A percentile compares a stretch with the other conserved stretches of the same genome.
These are phyloP conservation scores for Polyporus arcularius DNA, from an alignment of 768 basidiomycete species.

Conservation along the genomic window DNA sequence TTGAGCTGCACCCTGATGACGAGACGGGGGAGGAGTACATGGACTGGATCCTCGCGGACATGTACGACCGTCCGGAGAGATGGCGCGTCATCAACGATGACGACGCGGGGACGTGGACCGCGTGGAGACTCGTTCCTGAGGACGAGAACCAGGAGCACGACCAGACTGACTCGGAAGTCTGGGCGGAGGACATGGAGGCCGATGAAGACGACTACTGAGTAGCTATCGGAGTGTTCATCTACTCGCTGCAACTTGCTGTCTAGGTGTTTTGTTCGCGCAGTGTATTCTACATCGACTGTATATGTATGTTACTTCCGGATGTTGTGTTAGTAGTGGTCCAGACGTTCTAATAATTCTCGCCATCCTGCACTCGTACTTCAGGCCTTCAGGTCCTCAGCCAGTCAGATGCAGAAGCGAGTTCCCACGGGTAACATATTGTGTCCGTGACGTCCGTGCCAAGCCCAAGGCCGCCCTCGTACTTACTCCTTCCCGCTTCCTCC, in stretches of 20 bases:
- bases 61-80: slow-evolving; percentile 45
- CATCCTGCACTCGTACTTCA: too few species aligned
- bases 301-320: too few species aligned
- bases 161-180: slow-evolving; percentile 42
- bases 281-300: too few species aligned
- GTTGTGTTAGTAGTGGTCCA: too few species aligned
- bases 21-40: slow-evolving; percentile 42
- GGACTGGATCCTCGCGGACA: slow-evolving; percentile 41
- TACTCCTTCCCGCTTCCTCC: background rate
- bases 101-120: slow-evolving; percentile 43
- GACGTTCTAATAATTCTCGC: too few species aligned
- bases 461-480: background rate
- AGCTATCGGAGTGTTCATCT: too few species aligned
- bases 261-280: background rate
- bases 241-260: too few species aligned
- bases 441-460: background rate
- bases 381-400: too few species aligned
- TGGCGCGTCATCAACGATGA: slow-evolving; percentile 38
- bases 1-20: slow-evolving; percentile 47
- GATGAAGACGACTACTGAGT: slow-evolving; percentile 2
- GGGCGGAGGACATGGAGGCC: slow-evolving; percentile 26
- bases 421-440: too few species aligned
- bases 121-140: slow-evolving; percentile 40
- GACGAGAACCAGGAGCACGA: slow-evolving; percentile 36
- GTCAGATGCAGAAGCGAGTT: too few species aligned